A percentile compares a stretch with the other conserved stretches of the same genome.
These are phyloP conservation scores for Onygenales sp. DNA, from an alignment of 2,329 filamentous ascomycete species.

Conservation along the genomic window DNA sequence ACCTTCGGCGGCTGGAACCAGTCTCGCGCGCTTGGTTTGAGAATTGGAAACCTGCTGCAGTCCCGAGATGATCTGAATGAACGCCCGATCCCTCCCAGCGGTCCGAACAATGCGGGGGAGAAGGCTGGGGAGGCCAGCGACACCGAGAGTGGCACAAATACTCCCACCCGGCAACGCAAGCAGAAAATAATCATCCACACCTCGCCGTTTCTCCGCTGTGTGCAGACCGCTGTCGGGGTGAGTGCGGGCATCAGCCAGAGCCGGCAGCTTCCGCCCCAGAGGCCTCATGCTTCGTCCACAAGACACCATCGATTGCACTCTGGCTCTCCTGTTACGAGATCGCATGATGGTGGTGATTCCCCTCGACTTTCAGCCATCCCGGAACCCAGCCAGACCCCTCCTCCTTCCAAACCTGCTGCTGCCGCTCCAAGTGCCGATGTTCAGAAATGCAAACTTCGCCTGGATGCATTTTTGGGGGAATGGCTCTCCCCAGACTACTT, in stretches of 20 bases:
- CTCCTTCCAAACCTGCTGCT: not conserved
- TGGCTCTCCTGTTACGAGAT: slow-evolving; percentile 11
- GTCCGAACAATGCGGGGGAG: not conserved
- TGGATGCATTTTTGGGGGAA: slow-evolving; percentile 90
- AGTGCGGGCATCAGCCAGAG: slow-evolving; percentile 63
- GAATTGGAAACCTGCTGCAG: slow-evolving; percentile 65
- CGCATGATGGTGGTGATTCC: slow-evolving; percentile 15
- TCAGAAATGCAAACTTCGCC: slow-evolving; percentile 45
- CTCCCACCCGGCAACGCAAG: slow-evolving; percentile 37
- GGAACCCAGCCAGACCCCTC: slow-evolving; percentile 20
- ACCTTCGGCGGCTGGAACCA: slow-evolving; percentile 93
- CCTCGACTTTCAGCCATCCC: slow-evolving; percentile 22
- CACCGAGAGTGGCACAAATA: slow-evolving; percentile 21
- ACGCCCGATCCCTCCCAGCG: not conserved
- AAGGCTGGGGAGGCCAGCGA: slow-evolving; percentile 19
- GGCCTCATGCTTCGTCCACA: not conserved
- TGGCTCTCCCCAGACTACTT: slow-evolving; percentile 94
- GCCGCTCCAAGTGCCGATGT: not conserved
- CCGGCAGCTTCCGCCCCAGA: not conserved
- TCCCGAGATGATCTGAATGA: slow-evolving; percentile 29
- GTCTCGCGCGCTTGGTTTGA: slow-evolving; percentile 66
- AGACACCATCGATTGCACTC: slow-evolving; percentile 20
- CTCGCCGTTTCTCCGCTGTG: slow-evolving; percentile 87
- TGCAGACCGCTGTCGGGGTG: slow-evolving; percentile 85
- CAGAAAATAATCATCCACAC: slow-evolving; percentile 80